A percentile compares a stretch with the other conserved stretches of the same genome.
Evolutionary conservation across 2,329 filamentous ascomycete genomes (phyloP).

Genomic region (Scortechinia acanthostroma): DNA sequence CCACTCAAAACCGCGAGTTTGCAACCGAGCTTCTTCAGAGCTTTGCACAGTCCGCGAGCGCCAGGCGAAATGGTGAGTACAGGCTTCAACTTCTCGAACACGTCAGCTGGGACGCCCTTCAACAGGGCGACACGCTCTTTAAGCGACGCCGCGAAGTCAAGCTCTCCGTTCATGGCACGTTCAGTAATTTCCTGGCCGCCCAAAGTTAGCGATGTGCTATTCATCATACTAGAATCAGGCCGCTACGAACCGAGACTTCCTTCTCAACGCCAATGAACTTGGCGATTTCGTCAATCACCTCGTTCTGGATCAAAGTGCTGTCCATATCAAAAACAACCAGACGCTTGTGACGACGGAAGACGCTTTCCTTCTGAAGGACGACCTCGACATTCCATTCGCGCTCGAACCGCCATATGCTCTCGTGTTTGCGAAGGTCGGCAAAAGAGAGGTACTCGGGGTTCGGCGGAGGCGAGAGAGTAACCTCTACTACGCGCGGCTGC

Average conservation of each 20-base stretch:
- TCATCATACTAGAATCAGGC: constrained; percentile 2
- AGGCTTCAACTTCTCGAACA: constrained; percentile 51
- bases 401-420: constrained; percentile 45
- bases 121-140: constrained; percentile 49
- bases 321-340: constrained; percentile 69
- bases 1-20: constrained; percentile 62
- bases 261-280: constrained; percentile 51
- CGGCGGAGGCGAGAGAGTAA: constrained; percentile 37
- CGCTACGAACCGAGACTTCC: constrained; percentile 50
- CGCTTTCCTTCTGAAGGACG: constrained; percentile 41
- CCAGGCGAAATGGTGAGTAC: constrained; percentile 59
- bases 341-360: constrained; percentile 47
- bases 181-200: constrained; percentile 51
- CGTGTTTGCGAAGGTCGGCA: constrained; percentile 39
- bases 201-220: background rate
- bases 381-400: constrained; percentile 50
- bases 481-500: constrained; percentile 40
- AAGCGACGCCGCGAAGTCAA: constrained; percentile 57
- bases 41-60: constrained; percentile 45
- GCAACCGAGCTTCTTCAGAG: constrained; percentile 48
- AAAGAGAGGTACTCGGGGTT: constrained; percentile 37
- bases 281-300: constrained; percentile 67
- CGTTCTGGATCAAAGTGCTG: constrained; percentile 62
- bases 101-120: constrained; percentile 52
- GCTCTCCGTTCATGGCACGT: constrained; percentile 64